phyloP scores from a whole-genome alignment of 2,329 filamentous ascomycete genomes.

The Pseudogymnoascus sp. region DNA sequence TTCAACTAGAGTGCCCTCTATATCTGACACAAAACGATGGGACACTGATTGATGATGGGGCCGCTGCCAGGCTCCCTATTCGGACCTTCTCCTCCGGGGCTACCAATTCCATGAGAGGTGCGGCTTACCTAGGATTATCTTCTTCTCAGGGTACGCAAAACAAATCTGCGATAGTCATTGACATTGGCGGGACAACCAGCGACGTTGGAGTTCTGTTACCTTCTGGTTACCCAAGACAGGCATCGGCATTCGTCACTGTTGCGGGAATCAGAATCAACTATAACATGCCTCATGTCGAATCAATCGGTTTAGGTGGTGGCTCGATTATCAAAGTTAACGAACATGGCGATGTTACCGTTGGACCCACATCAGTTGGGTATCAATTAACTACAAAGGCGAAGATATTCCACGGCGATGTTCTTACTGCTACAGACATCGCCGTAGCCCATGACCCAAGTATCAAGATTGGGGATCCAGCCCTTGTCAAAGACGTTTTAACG shows the following conservation, averaged over 20 bases:
- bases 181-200: conserved; percentile 54
- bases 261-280: conserved; percentile 51
- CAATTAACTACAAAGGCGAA: conserved; percentile 38
- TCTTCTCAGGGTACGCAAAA: conserved; percentile 14
- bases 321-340: conserved; percentile 30
- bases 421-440: conserved; percentile 46
- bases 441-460: conserved; percentile 22
- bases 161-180: conserved; percentile 35
- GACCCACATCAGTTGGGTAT: conserved; percentile 47
- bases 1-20: conserved; percentile 35
- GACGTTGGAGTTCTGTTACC: conserved; percentile 46
- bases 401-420: conserved; percentile 43
- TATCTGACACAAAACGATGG: conserved; percentile 59
- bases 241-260: conserved; percentile 46
- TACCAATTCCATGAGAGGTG: conserved; percentile 55
- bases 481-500: conserved; percentile 15
- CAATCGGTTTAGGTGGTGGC: conserved; percentile 48
- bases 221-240: conserved; percentile 50
- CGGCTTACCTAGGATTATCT: conserved; percentile 42
- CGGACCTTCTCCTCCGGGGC: conserved; percentile 54
- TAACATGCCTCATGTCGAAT: conserved; percentile 45
- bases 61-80: conserved; percentile 48
- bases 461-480: conserved; percentile 13
- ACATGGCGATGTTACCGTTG: conserved; percentile 31
- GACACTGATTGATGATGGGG: conserved; percentile 45